These are phyloP conservation scores for Gracilaria vermiculophylla DNA, from an alignment of 23 red algal species.

Conservation along the genomic window DNA sequence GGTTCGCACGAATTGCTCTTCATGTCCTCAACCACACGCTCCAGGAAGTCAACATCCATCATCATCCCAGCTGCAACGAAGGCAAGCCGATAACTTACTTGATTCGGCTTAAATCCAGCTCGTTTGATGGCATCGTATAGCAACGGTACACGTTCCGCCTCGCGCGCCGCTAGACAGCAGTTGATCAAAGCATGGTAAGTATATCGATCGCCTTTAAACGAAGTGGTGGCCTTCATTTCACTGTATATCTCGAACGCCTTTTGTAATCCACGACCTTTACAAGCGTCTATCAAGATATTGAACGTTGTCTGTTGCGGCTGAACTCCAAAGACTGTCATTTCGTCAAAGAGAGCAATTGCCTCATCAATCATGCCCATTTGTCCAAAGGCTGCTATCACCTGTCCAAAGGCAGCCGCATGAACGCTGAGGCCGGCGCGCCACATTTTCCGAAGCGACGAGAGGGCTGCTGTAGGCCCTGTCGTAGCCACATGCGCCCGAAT, in stretches of 20 bases:
- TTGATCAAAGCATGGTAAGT: slow-evolving; percentile 27
- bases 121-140: not conserved
- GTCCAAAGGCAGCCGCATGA: slow-evolving; percentile 18
- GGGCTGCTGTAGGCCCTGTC: not conserved
- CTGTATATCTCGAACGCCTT: slow-evolving; percentile 35
- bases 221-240: slow-evolving; percentile 24
- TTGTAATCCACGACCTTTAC: not conserved
- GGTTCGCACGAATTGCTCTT: not conserved
- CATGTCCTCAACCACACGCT: slow-evolving; percentile 3
- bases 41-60: slow-evolving; percentile 28
- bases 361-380: slow-evolving; percentile 8
- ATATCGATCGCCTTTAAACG: slow-evolving; percentile 31
- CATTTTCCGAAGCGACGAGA: slow-evolving; percentile 10
- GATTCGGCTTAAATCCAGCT: slow-evolving; percentile 17
- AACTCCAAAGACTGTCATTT: slow-evolving; percentile 27
- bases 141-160: not conserved
- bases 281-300: slow-evolving; percentile 44
- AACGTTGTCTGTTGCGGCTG: slow-evolving; percentile 18
- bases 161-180: not conserved
- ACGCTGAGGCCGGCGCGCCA: not conserved
- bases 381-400: slow-evolving; percentile 43
- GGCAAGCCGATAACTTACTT: slow-evolving; percentile 22
- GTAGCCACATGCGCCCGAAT: slow-evolving; percentile 28
- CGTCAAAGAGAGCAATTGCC: slow-evolving; percentile 36
- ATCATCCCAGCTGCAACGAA: slow-evolving; percentile 10